Base-by-base conservation (phyloP, 2,329 filamentous ascomycete genomes). In the Tolypocladium paradoxum region DNA sequence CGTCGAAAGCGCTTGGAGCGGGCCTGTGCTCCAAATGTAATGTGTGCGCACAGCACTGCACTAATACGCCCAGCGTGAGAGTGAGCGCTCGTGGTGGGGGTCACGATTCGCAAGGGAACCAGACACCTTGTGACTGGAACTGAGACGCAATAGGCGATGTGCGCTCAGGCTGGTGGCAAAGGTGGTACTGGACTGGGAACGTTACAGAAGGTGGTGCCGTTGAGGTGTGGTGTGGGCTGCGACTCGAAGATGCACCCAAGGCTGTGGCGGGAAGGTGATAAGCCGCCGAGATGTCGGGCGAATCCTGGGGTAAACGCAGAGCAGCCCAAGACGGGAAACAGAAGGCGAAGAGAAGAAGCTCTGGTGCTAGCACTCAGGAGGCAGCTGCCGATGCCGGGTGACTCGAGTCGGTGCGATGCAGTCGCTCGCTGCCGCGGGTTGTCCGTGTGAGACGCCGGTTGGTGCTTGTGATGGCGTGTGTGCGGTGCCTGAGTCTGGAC, bases 201-300 rank as follows among this genome's bases (percentile, higher is more conserved):
- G 56, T 60, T 56, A 49, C 57, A 57, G 53, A 50, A 27, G 54
- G 50, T 52, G 54, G 50, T 52, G 43, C 18, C 43, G 43, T 31
- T 5, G 43, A 46, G 20, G 5, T 20, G 18, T 16, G 33, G 38
- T 8, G 40, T 18, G 40, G 22, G 38, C 14, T 27, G 24, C 22
- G 6, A 12, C 24, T 29, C 18, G 27, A 3, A 20, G 48, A 27
- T 45, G 55, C 27, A 36, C 20, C 55, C 31, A 51, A 47, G 36
- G 50, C 56, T 53, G 12, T 53, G 57, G 52, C n/a, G 33, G 57
- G 57, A 56, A 59, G 57, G 57, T 58, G 55, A 43, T 33, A 31
- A 36, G 27, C 6, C 31, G 36, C 37, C 45, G 36, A 40, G 38
- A 49, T 47, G 45, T 33, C 24, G 16, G 24, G 27, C 27, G 18